Evolutionary conservation across 257 asterid genomes (phyloP), one percentile per base, ranked within the genome.

Genomic region (Lantana camara): DNA sequence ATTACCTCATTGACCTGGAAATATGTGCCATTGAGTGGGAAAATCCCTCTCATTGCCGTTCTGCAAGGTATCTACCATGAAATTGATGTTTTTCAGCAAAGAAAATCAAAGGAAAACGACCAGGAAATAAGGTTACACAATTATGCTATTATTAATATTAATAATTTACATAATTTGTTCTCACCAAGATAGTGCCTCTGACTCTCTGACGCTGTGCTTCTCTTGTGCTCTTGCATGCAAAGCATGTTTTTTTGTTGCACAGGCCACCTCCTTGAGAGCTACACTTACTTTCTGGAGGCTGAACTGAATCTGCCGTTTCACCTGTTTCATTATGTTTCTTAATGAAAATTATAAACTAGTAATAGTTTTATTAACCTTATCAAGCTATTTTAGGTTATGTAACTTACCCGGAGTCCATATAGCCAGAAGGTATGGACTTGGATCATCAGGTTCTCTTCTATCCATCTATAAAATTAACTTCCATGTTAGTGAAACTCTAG

Each of bases 361-460:
- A n/a, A n/a, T n/a, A n/a, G 65, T 60, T 60, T 52, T 16, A n/a
- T n/a, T n/a, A n/a, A n/a, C n/a, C n/a, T n/a, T n/a, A n/a, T n/a
- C 38, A 24, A 8, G 42, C 51, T 38, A 66, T 68, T 57, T 51
- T 64, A 56, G 19, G 49, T 2, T 55, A 51, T 66, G 37, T 15
- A 57, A 58, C 68, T 15, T 84, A 94, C 99, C 99, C 49, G 99
- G 97, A 59, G 89, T 85, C 99, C 99, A 94, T 77, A 94, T 84
- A 49, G 97, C 97, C 29, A 94, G 85, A 72, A 94, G 96, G 84
- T 94, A 90, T 0, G 99, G 97, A 73, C 93, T 86, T 71, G 97
- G 95, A 77, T 94, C 99, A 78, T 90, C 97, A 17, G 85, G 85
- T 70, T 94, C 96, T 78, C 96, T 88, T 78, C 81, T 77, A 76